Base-by-base conservation (phyloP, 768 basidiomycete species). In the Hypsizygus marmoreus region DNA sequence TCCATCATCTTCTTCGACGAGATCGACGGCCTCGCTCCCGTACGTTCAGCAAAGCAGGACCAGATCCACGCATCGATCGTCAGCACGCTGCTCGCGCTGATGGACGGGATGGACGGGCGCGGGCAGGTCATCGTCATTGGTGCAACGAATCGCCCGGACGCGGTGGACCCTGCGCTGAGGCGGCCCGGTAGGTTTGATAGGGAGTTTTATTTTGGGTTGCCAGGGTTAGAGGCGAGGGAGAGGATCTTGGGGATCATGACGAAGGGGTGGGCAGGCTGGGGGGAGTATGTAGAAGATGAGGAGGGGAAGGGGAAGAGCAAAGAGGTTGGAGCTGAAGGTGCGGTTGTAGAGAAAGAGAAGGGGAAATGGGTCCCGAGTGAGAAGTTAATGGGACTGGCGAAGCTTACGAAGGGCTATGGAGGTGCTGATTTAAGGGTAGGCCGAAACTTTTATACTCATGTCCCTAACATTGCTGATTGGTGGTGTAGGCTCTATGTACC, bases 1-100 rank as follows among this genome's bases (percentile, higher is more conserved):
- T 89, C 86, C 53, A 98, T 98, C 67, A 98, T 99, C 61, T 99
- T 99, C 73, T 98, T 99, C 64, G 97, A 99, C 62, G 97, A 99
- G 70, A 98, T 99, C 55, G 97, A 99, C 61, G 97, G 95, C 53
- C 82, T 99, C 14, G 97, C 97, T 10, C 97, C 97, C 2, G 95
- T 98, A 2, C 86, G 97, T 35, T 95, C 93, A n/a, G 90, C 91
- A 13, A 97, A 98, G 60, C 97, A 97, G 59, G 97, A 98, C 63
- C 95, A 99, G 67, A 97, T 98, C 44, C 97, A 98, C 62, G 97
- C 97, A 1, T 94, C 91, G 22, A 94, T 99, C 53, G 97, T 99
- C 6, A 92, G 90, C 40, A 98, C 97, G 0, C 76, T 98, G 7
- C 75, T 99, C 2, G 95, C 97, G 2, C 76, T 98, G 33, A 98